phyloP scores from a whole-genome alignment of 306 rosid species.

The Potentilla sterilis region DNA sequence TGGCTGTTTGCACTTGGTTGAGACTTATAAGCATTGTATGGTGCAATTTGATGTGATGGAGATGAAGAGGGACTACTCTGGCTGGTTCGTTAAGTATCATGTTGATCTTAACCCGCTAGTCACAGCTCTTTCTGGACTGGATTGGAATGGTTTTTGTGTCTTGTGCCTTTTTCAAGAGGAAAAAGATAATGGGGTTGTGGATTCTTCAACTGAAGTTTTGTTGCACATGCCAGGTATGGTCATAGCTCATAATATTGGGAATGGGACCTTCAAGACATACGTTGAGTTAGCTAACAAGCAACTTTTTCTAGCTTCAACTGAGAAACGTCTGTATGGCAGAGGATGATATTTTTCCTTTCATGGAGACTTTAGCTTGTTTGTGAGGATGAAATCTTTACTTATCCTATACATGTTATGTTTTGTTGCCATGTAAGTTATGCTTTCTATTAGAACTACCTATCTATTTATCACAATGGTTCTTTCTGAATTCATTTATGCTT shows the following conservation, averaged over 20 bases:
- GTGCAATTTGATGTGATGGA: too few relatives aligned
- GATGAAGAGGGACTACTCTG: too few relatives aligned
- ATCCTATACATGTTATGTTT: too few relatives aligned
- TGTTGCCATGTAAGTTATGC: neutral
- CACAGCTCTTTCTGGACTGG: too few relatives aligned
- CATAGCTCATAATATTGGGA: neutral
- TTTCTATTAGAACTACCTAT: too few relatives aligned
- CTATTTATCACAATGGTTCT: too few relatives aligned
- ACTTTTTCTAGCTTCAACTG: neutral
- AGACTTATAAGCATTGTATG: too few relatives aligned
- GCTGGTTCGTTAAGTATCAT: too few relatives aligned
- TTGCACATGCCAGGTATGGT: constrained; percentile 4
- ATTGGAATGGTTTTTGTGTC: neutral
- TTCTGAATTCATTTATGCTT: too few relatives aligned
- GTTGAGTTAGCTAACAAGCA: neutral
- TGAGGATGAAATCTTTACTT: neutral
- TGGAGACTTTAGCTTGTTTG: neutral
- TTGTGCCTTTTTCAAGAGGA: neutral
- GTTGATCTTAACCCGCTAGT: too few relatives aligned
- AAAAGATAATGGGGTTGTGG: neutral
- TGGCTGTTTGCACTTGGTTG: too few relatives aligned
- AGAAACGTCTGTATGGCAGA: neutral
- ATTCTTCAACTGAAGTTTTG: neutral
- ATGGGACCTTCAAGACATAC: neutral
- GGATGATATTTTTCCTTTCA: neutral